Evolutionary conservation across 202 grass and related monocot genomes (phyloP), one percentile per base, ranked within the genome.

Genomic region (Zizania palustris): DNA sequence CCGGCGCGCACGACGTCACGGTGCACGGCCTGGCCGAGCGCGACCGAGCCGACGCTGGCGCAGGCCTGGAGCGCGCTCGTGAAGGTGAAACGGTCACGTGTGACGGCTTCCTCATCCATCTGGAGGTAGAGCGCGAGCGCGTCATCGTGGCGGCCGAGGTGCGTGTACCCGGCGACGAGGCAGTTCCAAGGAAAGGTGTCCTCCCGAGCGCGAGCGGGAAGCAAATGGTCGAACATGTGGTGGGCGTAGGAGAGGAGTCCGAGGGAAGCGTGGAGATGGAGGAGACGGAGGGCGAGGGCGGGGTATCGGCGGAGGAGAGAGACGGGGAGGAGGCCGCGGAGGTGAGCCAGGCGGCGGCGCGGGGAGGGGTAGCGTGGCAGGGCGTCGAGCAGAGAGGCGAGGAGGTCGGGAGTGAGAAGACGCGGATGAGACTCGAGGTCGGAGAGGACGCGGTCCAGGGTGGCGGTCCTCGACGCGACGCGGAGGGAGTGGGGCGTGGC

Each of bases 171-270:
- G 18, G 71, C 82, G 73, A 90, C 48, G 68, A 93, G 83, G 60
- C 85, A 88, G 46, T 83, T 85, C 87, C 87, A 93, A 1, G 85
- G 67, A 71, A 80, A 85, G 42, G 69, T 57, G 38, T 71, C 84
- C n/a, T 73, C 83, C 44, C 63, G 79, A 55, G 65, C 63, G 55
- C 72, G 69, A 15, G 46, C 4, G 80, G 78, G 78, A 6, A 82
- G 79, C 60, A 89, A 56, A 45, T 85, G 76, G 82, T 85, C 87
- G 60, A 89, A 89, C 60, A 85, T 46, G 50, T 89, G 87, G 82
- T 89, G 87, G 68, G 87, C 87, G 51, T 85, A 57, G 11, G 77
- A 60, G 57, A 89, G 7, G 34, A 88, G 68, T 46, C 86, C 56
- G 54, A 84, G 63, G 12, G 71, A 60, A 37, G 81, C 82, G 16